phyloP scores from a whole-genome alignment of 2,329 filamentous ascomycete species.

The Colletotrichum godetiae region DNA sequence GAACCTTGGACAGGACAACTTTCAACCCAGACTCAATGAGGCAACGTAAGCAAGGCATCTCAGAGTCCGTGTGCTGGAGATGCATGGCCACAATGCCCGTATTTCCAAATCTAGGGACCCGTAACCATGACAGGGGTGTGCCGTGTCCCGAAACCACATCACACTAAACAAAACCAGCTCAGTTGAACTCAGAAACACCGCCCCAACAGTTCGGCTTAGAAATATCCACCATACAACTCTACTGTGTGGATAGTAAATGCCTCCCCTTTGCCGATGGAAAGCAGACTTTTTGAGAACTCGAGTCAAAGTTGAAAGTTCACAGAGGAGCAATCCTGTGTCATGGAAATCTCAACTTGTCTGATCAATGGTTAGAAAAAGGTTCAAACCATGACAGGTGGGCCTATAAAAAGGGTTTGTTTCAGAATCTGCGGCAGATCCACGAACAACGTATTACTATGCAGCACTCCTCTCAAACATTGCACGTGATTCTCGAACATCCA shows the following conservation, averaged over 20 bases:
- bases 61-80: background rate
- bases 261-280: background rate
- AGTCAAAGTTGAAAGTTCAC: conserved; percentile 11
- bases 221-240: background rate
- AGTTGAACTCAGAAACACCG: background rate
- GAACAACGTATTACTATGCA: background rate
- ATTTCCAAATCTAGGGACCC: background rate
- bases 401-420: conserved; percentile 29
- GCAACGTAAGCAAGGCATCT: background rate
- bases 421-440: conserved; percentile 25
- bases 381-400: conserved; percentile 32
- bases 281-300: background rate
- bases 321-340: conserved; percentile 7
- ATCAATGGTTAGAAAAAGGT: conserved; percentile 4
- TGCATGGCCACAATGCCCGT: background rate
- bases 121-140: background rate
- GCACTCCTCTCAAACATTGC: background rate
- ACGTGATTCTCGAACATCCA: background rate
- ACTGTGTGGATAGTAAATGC: conserved; percentile 12
- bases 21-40: background rate
- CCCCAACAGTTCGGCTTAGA: background rate
- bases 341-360: conserved; percentile 11
- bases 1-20: background rate
- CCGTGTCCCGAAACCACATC: conserved; percentile 8
- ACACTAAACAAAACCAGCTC: background rate